Base-by-base conservation (phyloP, 306 rosid genomes). In the Argentina anserina region DNA sequence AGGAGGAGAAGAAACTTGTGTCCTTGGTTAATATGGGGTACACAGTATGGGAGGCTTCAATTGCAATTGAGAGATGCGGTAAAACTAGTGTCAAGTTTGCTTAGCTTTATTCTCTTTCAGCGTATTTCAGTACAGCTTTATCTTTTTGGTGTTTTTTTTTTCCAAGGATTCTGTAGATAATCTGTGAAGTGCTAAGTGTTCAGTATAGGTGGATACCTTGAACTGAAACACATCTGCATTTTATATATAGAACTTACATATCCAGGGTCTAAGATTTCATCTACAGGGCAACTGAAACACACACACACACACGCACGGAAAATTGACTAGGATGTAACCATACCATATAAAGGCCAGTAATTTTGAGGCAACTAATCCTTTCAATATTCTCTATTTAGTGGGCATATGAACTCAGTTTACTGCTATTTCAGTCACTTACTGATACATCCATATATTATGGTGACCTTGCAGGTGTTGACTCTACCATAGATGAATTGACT, bases 31-130 rank as follows among this genome's bases (percentile, higher is more conserved):
- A 76, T 21, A 91, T 95, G 99, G 99, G 99, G 23, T 91, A 76
- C 80, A 33, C 83, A 23, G 71, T 18, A 49, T 81, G 78, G 3
- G 99, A 88, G 81, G 97, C 92, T 76, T 82, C 87, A 53, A 42
- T 72, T 34, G 99, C 99, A 47, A 52, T 91, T 13, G 89, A 91
- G 72, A 90, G 99, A 91, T 91, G 92, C 67, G 99, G 99, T 91
- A 59, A 67, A 25, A 73, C 33, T 13, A 14, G 36, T 14, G 7
- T 23, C n/a, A 15, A 40, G n/a, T n/a, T 49, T 68, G 62, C 59
- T 8, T 9, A 31, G 33, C 40, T 25, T 40, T 45, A 43, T 14
- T 53, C 26, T 7, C 61, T 47, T 13, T 60, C 60, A 18, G 10
- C 21, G 12, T 10, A 34, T 59, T 41, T 46, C 11, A 7, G n/a